Base-by-base conservation (phyloP, 2,329 filamentous ascomycete species). In the Aphanoascus verrucosus region DNA sequence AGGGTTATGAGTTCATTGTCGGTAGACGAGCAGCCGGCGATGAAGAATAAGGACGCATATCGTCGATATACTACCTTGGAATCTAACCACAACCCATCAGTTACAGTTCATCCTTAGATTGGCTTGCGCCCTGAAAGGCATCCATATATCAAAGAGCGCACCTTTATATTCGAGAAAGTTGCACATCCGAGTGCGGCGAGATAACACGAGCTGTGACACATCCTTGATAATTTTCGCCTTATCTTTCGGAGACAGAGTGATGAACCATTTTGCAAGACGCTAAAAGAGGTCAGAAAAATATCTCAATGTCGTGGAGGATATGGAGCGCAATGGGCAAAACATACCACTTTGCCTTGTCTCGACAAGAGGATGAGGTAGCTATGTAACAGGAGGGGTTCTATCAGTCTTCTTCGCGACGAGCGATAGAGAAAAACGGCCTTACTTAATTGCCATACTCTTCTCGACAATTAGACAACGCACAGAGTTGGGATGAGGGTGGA, bases 181-280 rank as follows among this genome's bases (percentile, higher is more conserved):
- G 81, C 93, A 98, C 93, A 98, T 98, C 70, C 93, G 88, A 56
- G 93, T 97, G 66, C 93, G 83, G 62, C 93, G 83, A 58, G 93
- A 93, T 61, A 98, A 84, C 62, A 98, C 93, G 48, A 97, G 86
- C 74, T 97, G 93, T 57, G 93, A 89, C 65, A 98, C 93, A 78
- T 98, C 93, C 74, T 98, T 98, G 79, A 98, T 91, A 68, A 98
- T 97, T 80, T 98, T 98, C 73, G 91, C 93, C 77, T 98, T 98
- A 68, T 98, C 93, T 74, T 86, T 96, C 59, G 93, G 93, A 35
- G 91, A 95, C 58, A 98, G 80, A 14, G 93, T 98, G 53, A 90
- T 94, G 75, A 98, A 98, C 93, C 93, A 98, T 77, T 98, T 98
- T 62, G 93, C 93, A 54, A 98, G 84, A 68, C 93, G 90, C 93